Evolutionary conservation across 1,284 basidiomycete species (phyloP).

Genomic region (Anthracocystis setariae): DNA sequence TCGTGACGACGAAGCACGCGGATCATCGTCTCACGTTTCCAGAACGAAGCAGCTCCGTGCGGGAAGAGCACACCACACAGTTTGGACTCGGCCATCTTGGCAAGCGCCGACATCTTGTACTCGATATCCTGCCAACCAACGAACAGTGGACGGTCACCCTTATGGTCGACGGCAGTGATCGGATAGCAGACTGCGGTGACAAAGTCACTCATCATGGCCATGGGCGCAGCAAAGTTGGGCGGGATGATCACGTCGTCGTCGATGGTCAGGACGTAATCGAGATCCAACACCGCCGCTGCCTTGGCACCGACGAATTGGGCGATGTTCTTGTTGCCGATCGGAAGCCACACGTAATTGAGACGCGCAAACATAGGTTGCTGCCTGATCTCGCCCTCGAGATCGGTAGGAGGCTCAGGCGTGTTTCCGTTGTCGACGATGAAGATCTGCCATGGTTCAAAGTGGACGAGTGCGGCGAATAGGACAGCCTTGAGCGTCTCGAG

Average conservation of each 20-base stretch:
- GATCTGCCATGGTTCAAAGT: constrained; percentile 45
- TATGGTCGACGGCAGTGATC: constrained; percentile 37
- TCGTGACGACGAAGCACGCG: constrained; percentile 25
- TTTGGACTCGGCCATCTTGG: constrained; percentile 35
- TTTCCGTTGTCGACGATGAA: constrained; percentile 43
- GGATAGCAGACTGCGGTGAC: constrained; percentile 40
- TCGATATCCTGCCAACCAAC: constrained; percentile 47
- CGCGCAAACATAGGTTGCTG: constrained; percentile 31
- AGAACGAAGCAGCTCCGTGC: constrained; percentile 36
- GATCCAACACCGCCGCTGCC: constrained; percentile 21
- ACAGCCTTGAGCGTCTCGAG: constrained; percentile 35
- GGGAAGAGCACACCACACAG: constrained; percentile 40
- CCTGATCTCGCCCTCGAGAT: constrained; percentile 24
- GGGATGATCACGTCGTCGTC: constrained; percentile 47
- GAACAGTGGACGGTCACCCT: constrained; percentile 41
- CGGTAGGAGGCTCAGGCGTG: constrained; percentile 14
- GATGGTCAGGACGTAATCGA: constrained; percentile 40
- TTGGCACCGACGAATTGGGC: constrained; percentile 40
- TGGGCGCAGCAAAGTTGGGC: constrained; percentile 38
- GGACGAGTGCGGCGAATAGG: constrained; percentile 33
- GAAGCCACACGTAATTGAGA: constrained; percentile 46
- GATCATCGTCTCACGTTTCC: constrained; percentile 37
- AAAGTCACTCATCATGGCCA: constrained; percentile 26
- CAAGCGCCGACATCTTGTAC: constrained; percentile 42
- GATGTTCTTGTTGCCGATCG: constrained; percentile 43